Percentiles rank a stretch among this genome's conserved stretches.
Conservation (phyloP, 495 filamentous ascomycete genomes). For the Neurospora tetraspora region DNA sequence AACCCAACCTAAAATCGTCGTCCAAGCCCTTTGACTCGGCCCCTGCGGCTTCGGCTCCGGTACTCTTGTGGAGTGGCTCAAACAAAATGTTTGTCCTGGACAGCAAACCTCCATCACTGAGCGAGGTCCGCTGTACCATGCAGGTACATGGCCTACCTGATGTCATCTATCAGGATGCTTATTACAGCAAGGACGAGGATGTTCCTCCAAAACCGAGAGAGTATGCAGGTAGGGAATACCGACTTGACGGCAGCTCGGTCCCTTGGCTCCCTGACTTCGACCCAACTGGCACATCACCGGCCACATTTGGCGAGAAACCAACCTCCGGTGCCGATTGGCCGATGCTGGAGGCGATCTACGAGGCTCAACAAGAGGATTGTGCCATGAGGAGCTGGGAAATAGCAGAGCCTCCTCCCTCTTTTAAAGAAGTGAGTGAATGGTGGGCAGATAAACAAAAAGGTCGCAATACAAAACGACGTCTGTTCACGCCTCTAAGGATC, state of each 20-base stretch:
- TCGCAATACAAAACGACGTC: slow-evolving; percentile 7
- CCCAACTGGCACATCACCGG: slow-evolving; percentile 44
- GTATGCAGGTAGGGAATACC: slow-evolving; percentile 85
- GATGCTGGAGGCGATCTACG: slow-evolving; percentile 40
- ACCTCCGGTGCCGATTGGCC: slow-evolving; percentile 34
- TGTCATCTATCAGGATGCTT: slow-evolving; percentile 75
- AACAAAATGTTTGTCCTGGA: slow-evolving; percentile 18
- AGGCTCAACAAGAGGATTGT: slow-evolving; percentile 41
- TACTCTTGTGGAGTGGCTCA: slow-evolving; percentile 11
- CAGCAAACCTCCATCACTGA: slow-evolving; percentile 25
- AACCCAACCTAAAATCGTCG: background rate
- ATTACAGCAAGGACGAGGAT: slow-evolving; percentile 78
- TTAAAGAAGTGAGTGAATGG: slow-evolving; percentile 63
- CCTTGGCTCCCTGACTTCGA: slow-evolving; percentile 78
- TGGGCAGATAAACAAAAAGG: slow-evolving; percentile 30
- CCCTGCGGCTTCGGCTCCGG: background rate
- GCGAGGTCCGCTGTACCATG: slow-evolving; percentile 35
- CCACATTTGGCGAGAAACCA: slow-evolving; percentile 44
- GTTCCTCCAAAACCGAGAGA: slow-evolving; percentile 70
- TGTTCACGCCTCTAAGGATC: slow-evolving; percentile 30
- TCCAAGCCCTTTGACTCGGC: background rate
- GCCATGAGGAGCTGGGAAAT: slow-evolving; percentile 57
- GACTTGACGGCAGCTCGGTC: slow-evolving; percentile 59
- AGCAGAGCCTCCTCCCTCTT: slow-evolving; percentile 54
- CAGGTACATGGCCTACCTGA: slow-evolving; percentile 28